These are phyloP conservation scores for Scleroderma citrinum DNA, from an alignment of 768 basidiomycete species.

Conservation along the genomic window DNA sequence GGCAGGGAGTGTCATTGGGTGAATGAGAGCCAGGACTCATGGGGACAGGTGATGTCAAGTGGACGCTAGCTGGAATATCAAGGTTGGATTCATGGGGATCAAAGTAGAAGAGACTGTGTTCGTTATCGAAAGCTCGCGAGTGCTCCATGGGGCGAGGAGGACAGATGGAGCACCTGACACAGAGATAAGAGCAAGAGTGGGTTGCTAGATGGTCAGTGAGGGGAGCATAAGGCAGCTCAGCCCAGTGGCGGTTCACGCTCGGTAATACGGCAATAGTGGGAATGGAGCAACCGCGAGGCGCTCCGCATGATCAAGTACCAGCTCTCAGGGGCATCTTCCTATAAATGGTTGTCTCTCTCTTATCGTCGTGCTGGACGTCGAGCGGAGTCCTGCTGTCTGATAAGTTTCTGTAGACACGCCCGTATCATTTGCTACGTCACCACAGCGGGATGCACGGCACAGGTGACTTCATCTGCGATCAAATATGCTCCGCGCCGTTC, in stretches of 20 bases:
- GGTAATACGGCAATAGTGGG: neutral
- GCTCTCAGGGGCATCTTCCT: too few species aligned
- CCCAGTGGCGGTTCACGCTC: neutral
- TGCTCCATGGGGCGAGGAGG: slow-evolving; percentile 33
- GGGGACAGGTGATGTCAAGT: slow-evolving; percentile 4
- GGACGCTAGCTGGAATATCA: neutral
- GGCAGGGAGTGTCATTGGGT: slow-evolving; percentile 6
- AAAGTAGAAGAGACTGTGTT: slow-evolving; percentile 45
- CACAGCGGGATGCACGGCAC: too few species aligned
- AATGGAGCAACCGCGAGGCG: too few species aligned
- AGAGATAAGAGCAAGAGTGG: slow-evolving; percentile 11
- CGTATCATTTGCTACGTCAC: too few species aligned
- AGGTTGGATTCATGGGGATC: slow-evolving; percentile 38
- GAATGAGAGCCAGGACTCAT: neutral
- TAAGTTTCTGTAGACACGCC: too few species aligned
- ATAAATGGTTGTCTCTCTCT: too few species aligned
- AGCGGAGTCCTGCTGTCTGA: too few species aligned
- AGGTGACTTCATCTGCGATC: too few species aligned
- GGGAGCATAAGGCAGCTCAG: neutral
- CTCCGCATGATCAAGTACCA: too few species aligned
- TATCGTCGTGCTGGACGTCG: too few species aligned
- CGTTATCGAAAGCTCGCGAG: slow-evolving; percentile 45
- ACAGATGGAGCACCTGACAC: slow-evolving; percentile 11
- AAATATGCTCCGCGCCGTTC: too few species aligned
- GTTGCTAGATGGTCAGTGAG: neutral